Percentiles rank a stretch among this genome's conserved stretches.
phyloP scores from a whole-genome alignment of 495 filamentous ascomycete species.

The Rhizodiscina lignyota region DNA sequence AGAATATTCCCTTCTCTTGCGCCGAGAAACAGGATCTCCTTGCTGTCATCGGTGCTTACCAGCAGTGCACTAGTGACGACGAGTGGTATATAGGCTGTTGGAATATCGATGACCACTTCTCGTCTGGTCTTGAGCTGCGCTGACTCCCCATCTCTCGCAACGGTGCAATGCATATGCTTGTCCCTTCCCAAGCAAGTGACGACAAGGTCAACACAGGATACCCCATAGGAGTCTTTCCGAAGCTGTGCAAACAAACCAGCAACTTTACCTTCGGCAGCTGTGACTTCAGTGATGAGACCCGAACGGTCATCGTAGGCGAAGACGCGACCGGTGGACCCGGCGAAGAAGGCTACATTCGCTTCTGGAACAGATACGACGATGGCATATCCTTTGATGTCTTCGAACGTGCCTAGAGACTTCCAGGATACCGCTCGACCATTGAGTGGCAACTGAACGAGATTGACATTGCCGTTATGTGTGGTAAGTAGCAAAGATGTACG shows the following conservation, averaged over 20 bases:
- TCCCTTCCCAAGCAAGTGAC: slow-evolving; percentile 1
- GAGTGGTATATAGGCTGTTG: background rate
- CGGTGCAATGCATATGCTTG: background rate
- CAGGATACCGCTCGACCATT: background rate
- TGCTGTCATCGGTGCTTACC: background rate
- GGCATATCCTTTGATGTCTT: slow-evolving; percentile 10
- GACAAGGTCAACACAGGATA: background rate
- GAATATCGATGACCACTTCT: background rate
- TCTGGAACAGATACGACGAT: slow-evolving; percentile 2
- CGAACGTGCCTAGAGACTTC: slow-evolving; percentile 1
- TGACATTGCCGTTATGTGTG: slow-evolving; percentile 10
- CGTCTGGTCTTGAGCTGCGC: background rate
- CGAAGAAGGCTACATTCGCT: slow-evolving; percentile 6
- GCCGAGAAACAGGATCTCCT: background rate
- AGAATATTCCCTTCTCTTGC: background rate
- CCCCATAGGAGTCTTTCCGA: background rate
- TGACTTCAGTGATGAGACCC: background rate
- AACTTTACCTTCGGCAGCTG: slow-evolving; percentile 28
- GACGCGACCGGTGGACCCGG: slow-evolving; percentile 8
- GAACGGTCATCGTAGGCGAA: slow-evolving; percentile 3
- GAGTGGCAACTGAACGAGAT: background rate
- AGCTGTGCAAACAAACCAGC: slow-evolving; percentile 27
- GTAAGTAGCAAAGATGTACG: slow-evolving; percentile 8
- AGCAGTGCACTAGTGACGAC: background rate
- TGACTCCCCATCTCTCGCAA: background rate